phyloP scores from a whole-genome alignment of 2,329 filamentous ascomycete species.

The Fusarium cicatricum region DNA sequence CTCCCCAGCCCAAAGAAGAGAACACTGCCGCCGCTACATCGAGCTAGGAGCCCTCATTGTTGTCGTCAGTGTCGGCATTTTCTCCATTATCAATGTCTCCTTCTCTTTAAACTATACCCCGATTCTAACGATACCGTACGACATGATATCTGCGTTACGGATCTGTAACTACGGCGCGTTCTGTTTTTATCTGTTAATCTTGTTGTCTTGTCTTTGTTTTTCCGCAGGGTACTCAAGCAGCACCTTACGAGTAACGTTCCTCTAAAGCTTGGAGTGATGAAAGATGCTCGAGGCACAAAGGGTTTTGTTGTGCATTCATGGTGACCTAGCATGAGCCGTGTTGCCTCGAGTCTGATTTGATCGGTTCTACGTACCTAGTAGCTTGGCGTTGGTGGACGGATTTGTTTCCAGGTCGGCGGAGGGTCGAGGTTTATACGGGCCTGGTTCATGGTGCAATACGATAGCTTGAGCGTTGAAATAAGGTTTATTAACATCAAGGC shows the following conservation, averaged over 20 bases:
- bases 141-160: conserved; percentile 1
- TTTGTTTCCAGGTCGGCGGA: conserved; percentile 25
- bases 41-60: conserved; percentile 40
- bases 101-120: conserved; percentile 39
- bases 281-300: not conserved
- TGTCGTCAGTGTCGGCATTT: conserved; percentile 25
- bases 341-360: conserved; percentile 24
- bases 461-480: conserved; percentile 33
- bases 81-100: conserved; percentile 3
- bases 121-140: conserved; percentile 19
- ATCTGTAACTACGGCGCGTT: conserved; percentile 17
- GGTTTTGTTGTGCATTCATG: conserved; percentile 21
- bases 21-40: conserved; percentile 37
- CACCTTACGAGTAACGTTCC: conserved; percentile 10
- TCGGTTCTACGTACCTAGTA: conserved; percentile 39
- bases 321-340: conserved; percentile 17
- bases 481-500: conserved; percentile 14
- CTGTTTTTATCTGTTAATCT: conserved; percentile 18
- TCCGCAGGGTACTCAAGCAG: not conserved
- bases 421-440: conserved; percentile 11
- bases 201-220: conserved; percentile 6
- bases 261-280: conserved; percentile 10
- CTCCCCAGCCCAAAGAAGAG: conserved; percentile 52
- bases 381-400: conserved; percentile 43
- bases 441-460: conserved; percentile 28